These are phyloP conservation scores for Yamadazyma oceani DNA, from an alignment of 1,139 yeast genomes.

Conservation along the genomic window DNA sequence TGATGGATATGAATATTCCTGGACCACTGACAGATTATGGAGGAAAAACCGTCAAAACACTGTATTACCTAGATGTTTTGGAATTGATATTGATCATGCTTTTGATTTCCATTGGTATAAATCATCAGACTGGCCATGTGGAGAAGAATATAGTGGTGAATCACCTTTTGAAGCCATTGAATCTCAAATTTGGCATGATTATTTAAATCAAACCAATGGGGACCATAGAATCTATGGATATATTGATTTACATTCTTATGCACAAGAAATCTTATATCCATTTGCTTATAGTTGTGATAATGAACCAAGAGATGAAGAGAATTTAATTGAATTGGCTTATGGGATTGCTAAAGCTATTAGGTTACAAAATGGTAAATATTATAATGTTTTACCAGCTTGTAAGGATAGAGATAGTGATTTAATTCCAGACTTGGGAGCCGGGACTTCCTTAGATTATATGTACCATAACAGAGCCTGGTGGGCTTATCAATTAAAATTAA, in stretches of 20 bases:
- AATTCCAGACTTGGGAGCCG: conserved; percentile 74
- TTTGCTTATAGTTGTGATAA: conserved; percentile 77
- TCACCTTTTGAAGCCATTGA: conserved; percentile 76
- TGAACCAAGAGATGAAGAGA: conserved; percentile 76
- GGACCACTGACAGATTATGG: conserved; percentile 84
- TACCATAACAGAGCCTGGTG: conserved; percentile 77
- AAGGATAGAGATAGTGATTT: conserved; percentile 71
- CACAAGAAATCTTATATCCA: conserved; percentile 81
- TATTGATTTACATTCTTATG: conserved; percentile 79
- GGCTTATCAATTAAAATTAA: conserved; percentile 80
- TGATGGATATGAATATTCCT: conserved; percentile 84
- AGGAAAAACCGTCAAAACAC: conserved; percentile 84
- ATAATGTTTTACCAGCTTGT: conserved; percentile 76
- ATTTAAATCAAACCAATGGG: conserved; percentile 58
- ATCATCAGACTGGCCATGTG: conserved; percentile 70
- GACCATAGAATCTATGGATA: conserved; percentile 70
- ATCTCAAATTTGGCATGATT: conserved; percentile 61
- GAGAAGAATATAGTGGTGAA: conserved; percentile 81
- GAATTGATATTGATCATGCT: conserved; percentile 86
- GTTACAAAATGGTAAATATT: conserved; percentile 57
- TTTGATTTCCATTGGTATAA: conserved; percentile 73
- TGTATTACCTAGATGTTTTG: conserved; percentile 63
- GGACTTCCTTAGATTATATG: conserved; percentile 82
- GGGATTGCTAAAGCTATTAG: conserved; percentile 77
- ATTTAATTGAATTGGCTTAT: conserved; percentile 75